phyloP scores from a whole-genome alignment of 78 protist genomes.

The Pelomyxa schiedti region DNA sequence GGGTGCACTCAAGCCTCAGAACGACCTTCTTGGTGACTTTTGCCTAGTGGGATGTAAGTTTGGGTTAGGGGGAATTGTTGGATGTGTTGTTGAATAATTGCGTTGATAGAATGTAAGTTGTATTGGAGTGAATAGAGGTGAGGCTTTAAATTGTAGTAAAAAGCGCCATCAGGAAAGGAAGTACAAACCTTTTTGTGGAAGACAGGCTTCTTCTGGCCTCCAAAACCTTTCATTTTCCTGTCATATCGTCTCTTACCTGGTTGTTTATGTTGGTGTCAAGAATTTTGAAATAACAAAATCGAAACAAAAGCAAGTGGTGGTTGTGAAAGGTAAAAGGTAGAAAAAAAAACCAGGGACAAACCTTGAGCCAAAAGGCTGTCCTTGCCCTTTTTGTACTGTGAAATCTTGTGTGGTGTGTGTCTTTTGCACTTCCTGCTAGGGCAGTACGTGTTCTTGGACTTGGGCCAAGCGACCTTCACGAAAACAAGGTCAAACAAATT shows the following conservation, averaged over 20 bases:
- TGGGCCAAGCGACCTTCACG: constrained; percentile 90
- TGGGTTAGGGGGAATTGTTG: neutral
- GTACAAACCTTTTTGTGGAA: constrained; percentile 89
- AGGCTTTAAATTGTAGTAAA: too few species aligned
- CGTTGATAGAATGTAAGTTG: too few species aligned
- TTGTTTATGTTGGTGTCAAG: neutral
- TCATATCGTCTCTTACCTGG: constrained; percentile 97
- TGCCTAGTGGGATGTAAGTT: constrained; percentile 42
- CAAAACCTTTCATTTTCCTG: constrained; percentile 97
- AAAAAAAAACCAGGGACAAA: neutral
- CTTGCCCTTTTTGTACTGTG: constrained; percentile 97
- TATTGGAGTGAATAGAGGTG: neutral
- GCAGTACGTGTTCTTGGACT: constrained; percentile 88
- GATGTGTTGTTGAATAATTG: neutral
- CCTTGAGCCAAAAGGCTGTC: constrained; percentile 93
- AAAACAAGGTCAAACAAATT: neutral
- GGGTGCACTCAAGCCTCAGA: constrained; percentile 87
- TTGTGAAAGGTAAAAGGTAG: neutral
- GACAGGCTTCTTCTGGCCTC: constrained; percentile 99
- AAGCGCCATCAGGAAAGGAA: too few species aligned
- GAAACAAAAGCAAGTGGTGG: neutral
- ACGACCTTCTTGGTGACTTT: constrained; percentile 98
- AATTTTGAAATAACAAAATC: neutral
- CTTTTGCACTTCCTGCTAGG: constrained; percentile 61
- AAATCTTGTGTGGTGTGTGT: constrained; percentile 87